Base-by-base conservation (phyloP, 345 rosid species). In the Corchorus capsularis region DNA sequence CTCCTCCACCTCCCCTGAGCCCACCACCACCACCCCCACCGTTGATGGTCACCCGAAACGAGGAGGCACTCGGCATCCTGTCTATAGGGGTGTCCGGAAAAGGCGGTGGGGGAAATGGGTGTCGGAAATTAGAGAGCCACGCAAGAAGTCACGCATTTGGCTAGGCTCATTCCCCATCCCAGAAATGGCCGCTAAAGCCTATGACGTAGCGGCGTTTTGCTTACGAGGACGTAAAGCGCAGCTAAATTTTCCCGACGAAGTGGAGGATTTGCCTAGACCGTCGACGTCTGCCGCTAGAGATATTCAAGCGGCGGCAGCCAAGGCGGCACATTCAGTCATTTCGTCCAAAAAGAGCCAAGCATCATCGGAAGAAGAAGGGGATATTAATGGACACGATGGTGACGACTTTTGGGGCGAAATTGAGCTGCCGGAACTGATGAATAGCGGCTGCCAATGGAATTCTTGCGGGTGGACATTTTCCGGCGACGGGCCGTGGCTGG, bases 21-120 rank as follows among this genome's bases (percentile, higher is more conserved):
- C 82, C 46, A 37, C 75, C 55, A 14, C 82, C 46, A 37, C 85
- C 65, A 8, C 75, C 55, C 6, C 66, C 22, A 16, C 72, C 61
- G 11, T 62, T 53, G 16, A 9, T 64, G 45, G 45, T 64, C 71
- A 53, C 61, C 19, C 1, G 12, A 79, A 73, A 4, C 14, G 35
- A 35, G 75, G 82, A 22, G 83, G 85, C 55, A 87, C 94, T 0
- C 79, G 93, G 10, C 96, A 91, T 61, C 89, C 97, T 1, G 78
- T 85, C 32, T 93, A 93, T 75, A 87, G 84, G 2, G 97, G 98
- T 2, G 93, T 93, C 39, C 82, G 94, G 32, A 93, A 90, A 79
- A 84, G 98, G 68, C 86, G 88, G 57, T 93, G 98, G 98, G 98
- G 98, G 6, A 91, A 90, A 80, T 93, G 97, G 98, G 98, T 93